Percentiles rank a stretch among this genome's conserved stretches.
Evolutionary conservation across 2,329 filamentous ascomycete genomes (phyloP).

Genomic region (Waltergamsia citrina): DNA sequence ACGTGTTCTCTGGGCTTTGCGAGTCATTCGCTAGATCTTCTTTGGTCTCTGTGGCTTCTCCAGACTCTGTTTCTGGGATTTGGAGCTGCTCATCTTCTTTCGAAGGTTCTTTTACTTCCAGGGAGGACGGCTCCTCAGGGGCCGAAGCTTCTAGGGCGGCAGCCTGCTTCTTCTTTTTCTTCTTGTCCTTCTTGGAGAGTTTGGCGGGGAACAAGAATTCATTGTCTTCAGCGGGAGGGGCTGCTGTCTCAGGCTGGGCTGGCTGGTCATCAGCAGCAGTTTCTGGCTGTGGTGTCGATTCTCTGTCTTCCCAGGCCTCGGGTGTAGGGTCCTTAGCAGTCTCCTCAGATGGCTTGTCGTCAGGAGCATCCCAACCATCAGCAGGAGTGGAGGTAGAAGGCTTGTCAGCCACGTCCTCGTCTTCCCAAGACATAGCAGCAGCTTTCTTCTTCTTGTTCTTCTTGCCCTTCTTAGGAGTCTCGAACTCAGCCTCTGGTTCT

Average conservation of each 20-base stretch:
- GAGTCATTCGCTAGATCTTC: constrained; percentile 2
- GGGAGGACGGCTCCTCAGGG: not conserved
- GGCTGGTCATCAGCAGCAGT: not conserved
- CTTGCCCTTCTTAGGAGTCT: constrained; percentile 11
- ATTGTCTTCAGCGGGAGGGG: not conserved
- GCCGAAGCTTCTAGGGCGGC: constrained; percentile 1
- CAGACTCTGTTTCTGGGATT: constrained; percentile 5
- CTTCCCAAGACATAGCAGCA: constrained; percentile 1
- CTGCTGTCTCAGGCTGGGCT: not conserved
- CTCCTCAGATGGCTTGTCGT: not conserved
- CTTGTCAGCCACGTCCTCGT: constrained; percentile 7
- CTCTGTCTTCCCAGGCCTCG: not conserved
- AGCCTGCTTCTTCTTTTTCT: constrained; percentile 6
- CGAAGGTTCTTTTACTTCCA: not conserved
- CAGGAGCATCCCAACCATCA: not conserved
- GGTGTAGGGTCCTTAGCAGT: not conserved
- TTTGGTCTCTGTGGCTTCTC: constrained; percentile 2
- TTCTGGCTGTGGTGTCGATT: not conserved
- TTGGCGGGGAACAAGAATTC: constrained; percentile 2
- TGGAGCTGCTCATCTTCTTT: not conserved
- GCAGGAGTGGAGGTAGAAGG: constrained; percentile 3
- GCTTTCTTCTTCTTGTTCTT: constrained; percentile 20
- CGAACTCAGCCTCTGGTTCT: constrained; percentile 4
- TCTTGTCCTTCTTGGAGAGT: constrained; percentile 6
- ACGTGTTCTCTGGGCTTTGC: constrained; percentile 5